Conservation (phyloP, 768 basidiomycete genomes). For the Sistotremastrum suecicum region DNA sequence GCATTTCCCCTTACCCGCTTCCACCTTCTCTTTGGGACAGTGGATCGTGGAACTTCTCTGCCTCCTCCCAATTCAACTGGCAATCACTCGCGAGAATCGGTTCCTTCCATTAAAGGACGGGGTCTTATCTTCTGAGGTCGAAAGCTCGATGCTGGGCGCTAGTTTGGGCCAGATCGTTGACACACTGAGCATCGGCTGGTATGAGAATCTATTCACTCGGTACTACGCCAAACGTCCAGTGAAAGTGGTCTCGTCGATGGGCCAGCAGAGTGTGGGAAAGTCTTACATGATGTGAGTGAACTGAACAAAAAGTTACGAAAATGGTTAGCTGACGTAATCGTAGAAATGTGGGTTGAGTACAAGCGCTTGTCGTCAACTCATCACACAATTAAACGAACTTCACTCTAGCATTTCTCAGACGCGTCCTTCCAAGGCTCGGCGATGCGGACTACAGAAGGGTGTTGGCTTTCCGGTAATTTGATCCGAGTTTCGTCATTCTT, state of each 20-base stretch:
- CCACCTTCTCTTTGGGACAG: slow-evolving; percentile 35
- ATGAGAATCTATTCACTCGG: slow-evolving; percentile 47
- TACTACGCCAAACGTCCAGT: slow-evolving; percentile 47
- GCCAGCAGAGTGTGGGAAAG: slow-evolving; percentile 13
- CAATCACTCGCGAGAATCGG: slow-evolving; percentile 42
- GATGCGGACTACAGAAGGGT: slow-evolving; percentile 41
- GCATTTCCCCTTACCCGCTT: slow-evolving; percentile 11
- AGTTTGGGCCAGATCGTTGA: slow-evolving; percentile 45
- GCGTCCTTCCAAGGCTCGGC: slow-evolving; percentile 54
- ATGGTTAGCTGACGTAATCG: no score
- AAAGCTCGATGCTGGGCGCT: slow-evolving; percentile 41
- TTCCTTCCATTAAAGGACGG: slow-evolving; percentile 51
- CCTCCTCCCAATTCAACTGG: slow-evolving; percentile 51
- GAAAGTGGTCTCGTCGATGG: slow-evolving; percentile 54
- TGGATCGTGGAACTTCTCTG: slow-evolving; percentile 50
- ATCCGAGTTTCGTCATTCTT: no score
- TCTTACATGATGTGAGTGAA: slow-evolving; percentile 4
- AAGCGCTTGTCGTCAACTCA: not conserved
- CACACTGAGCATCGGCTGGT: slow-evolving; percentile 45
- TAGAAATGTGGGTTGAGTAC: no score
- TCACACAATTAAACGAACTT: slow-evolving; percentile 16
- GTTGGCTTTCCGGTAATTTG: slow-evolving; percentile 1
- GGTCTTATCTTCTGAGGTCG: slow-evolving; percentile 32
- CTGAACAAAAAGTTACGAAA: not conserved
- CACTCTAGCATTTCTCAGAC: slow-evolving; percentile 43